These are phyloP conservation scores for Fraxinus velutina DNA, from an alignment of 305 asterid genomes.

Conservation along the genomic window DNA sequence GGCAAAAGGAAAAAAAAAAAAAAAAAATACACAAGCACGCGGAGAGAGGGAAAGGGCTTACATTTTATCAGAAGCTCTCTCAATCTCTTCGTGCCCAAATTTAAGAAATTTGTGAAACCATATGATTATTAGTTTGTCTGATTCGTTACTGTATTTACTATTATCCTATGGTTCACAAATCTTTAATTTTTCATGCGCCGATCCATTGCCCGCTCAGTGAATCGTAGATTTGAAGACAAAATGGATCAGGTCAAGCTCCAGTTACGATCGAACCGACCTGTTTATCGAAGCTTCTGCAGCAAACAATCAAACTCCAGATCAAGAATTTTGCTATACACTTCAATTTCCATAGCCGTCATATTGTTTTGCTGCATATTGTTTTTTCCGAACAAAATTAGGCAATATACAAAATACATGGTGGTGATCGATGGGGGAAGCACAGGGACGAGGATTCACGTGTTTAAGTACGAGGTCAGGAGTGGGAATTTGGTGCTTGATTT, in stretches of 20 bases:
- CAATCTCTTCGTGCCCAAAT: slow-evolving; percentile 17
- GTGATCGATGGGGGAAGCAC: slow-evolving; percentile 98
- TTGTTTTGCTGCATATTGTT: slow-evolving; percentile 49
- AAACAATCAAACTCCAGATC: slow-evolving; percentile 39
- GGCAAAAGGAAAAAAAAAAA: neutral
- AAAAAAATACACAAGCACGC: neutral
- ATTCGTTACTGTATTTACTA: neutral
- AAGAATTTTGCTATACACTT: slow-evolving; percentile 43
- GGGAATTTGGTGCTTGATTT: slow-evolving; percentile 64
- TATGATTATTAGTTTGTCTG: slow-evolving; percentile 21
- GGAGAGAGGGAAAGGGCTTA: slow-evolving; percentile 31
- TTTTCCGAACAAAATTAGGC: slow-evolving; percentile 26
- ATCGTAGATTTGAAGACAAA: slow-evolving; percentile 34
- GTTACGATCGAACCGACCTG: slow-evolving; percentile 54
- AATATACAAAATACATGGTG: slow-evolving; percentile 46
- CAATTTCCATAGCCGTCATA: slow-evolving; percentile 28
- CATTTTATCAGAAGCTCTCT: slow-evolving; percentile 34
- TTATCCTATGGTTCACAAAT: slow-evolving; percentile 61
- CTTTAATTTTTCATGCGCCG: slow-evolving; percentile 84
- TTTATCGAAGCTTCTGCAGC: slow-evolving; percentile 39
- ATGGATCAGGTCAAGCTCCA: slow-evolving; percentile 79
- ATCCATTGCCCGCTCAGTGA: slow-evolving; percentile 63
- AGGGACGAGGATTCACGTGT: slow-evolving; percentile 87
- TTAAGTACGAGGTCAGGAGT: slow-evolving; percentile 52
- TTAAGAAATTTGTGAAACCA: slow-evolving; percentile 17